Evolutionary conservation across 352 stramenopile genomes (phyloP), one percentile per base, ranked within the genome.

Genomic region (Peronospora belbahrii): DNA sequence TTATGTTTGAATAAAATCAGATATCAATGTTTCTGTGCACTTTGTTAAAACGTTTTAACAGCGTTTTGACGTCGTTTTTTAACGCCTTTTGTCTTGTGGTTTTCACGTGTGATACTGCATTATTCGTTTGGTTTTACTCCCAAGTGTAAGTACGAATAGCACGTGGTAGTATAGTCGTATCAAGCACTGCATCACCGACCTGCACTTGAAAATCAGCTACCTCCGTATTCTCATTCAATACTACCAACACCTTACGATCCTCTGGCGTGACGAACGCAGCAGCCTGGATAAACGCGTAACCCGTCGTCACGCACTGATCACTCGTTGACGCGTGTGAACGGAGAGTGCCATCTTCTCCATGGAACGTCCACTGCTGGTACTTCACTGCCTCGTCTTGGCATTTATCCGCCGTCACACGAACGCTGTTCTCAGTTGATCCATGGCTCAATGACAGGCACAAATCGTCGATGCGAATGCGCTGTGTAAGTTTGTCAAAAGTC

Each of bases 221-320:
- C 44, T 88, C 78, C 20, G 76, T 84, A 63, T 93, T 90, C 40
- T 90, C 78, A 48, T 93, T 93, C 51, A 93, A 59, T 22, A 90
- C 75, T 6, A 93, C 79, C 37, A 86, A 60, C 27, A 93, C 77
- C 41, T 75, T 88, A 38, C 70, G 73, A 51, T 87, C 63, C 22
- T 76, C 52, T 1, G 82, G 82, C 6, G 78, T 93, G 36, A 83
- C 60, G 42, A 93, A 93, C 1, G 75, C 67, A 23, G 59, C 44
- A 0, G 77, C 62, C 51, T 89, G 81, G 10, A 85, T 60, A 41
- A 92, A 86, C 9, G 75, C 59, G 51, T 89, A 92, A 0, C 81
- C 81, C 0, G 71, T 78, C 9, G 81, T 90, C 41, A 89, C 78
- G 14, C 81, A 92, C 54, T 87, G 82, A 39, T 75, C 63, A 0